These are phyloP conservation scores for Plenodomus tracheiphilus DNA, from an alignment of 2,329 filamentous ascomycete species.

Conservation along the genomic window DNA sequence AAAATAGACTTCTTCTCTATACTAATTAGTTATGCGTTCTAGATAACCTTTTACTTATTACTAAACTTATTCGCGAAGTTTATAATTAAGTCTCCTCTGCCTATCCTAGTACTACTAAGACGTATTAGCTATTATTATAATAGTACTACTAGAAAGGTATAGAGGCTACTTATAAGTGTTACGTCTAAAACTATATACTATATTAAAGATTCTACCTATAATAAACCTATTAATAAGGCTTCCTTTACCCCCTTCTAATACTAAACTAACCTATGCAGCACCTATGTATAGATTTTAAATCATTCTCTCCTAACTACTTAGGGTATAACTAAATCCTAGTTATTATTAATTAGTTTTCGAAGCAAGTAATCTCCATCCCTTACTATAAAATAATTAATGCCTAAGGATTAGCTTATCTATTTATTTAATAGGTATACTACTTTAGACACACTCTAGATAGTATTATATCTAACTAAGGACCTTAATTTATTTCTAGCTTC, in stretches of 20 bases:
- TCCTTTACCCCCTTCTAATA: background rate
- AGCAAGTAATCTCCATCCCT: background rate
- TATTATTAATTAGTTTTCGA: slow-evolving; percentile 1
- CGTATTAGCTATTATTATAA: no score
- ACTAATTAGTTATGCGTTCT: no score
- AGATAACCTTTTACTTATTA: no score
- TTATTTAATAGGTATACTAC: slow-evolving; percentile 1
- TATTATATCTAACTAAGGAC: background rate
- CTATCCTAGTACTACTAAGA: no score
- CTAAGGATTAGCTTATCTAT: background rate
- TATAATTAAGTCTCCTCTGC: no score
- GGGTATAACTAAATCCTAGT: slow-evolving; percentile 2
- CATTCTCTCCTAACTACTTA: background rate
- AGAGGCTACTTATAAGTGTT: no score
- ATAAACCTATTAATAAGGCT: background rate
- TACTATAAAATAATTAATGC: slow-evolving; percentile 1
- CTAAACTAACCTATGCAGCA: background rate
- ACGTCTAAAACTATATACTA: background rate
- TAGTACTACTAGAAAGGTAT: no score
- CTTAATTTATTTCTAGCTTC: slow-evolving; percentile 2
- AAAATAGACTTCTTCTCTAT: no score
- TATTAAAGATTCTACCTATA: background rate
- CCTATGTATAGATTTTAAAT: slow-evolving; percentile 1
- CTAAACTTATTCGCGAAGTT: no score
- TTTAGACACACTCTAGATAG: background rate